Percentiles rank a stretch among this genome's conserved stretches.
Conservation (phyloP, 2,329 filamentous ascomycete genomes). For the Boeremia lycopersici region DNA sequence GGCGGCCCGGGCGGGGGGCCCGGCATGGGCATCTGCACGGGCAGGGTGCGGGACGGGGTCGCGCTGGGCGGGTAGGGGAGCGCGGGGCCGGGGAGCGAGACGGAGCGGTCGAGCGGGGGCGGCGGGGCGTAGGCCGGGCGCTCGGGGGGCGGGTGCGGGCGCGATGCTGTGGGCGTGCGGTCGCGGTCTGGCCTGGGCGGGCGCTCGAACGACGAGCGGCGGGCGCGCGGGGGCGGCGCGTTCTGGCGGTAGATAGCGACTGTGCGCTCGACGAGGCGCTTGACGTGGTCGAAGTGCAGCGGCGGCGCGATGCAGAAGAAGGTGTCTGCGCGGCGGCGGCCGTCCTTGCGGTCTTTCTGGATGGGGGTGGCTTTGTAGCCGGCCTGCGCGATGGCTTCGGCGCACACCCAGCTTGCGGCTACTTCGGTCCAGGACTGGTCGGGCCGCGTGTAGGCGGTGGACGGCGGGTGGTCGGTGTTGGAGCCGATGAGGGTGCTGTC, state of each 20-base stretch:
- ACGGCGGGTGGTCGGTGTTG: conserved; percentile 37
- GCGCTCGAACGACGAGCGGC: conserved; percentile 34
- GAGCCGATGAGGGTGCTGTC: conserved; percentile 39
- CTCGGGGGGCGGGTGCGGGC: conserved; percentile 27
- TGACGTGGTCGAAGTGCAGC: conserved; percentile 44
- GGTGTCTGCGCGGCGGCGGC: conserved; percentile 39
- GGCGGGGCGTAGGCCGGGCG: conserved; percentile 25
- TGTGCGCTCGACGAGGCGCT: conserved; percentile 47
- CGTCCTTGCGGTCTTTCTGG: conserved; percentile 41
- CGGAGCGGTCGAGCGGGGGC: conserved; percentile 35
- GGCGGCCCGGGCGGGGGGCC: conserved; percentile 5
- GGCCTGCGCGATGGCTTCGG: conserved; percentile 45
- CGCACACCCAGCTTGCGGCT: conserved; percentile 47
- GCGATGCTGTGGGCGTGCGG: conserved; percentile 29
- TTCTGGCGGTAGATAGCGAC: conserved; percentile 44
- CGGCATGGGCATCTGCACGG: conserved; percentile 10
- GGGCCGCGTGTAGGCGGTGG: conserved; percentile 30
- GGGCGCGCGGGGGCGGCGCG: conserved; percentile 18
- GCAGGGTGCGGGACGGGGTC: conserved; percentile 22
- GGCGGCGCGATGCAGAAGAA: conserved; percentile 44
- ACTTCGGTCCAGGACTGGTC: conserved; percentile 44
- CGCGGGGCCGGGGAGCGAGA: conserved; percentile 31
- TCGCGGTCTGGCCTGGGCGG: conserved; percentile 28
- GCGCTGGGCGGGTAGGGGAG: conserved; percentile 13
- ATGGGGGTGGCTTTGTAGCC: conserved; percentile 38